phyloP scores from a whole-genome alignment of 1,139 yeast species.

The Sugiyamaella castrensis region DNA sequence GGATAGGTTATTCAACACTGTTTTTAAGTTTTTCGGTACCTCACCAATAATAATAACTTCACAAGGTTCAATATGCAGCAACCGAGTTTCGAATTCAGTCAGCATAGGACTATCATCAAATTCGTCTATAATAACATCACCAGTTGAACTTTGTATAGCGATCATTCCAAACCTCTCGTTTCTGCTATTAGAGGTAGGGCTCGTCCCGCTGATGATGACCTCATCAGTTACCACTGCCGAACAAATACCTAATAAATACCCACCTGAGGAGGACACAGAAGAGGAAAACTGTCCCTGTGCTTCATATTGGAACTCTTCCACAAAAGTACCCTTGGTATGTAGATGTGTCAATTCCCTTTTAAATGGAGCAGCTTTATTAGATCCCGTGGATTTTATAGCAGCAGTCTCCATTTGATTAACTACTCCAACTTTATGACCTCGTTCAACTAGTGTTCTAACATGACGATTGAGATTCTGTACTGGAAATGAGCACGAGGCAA shows the following conservation, averaged over 20 bases:
- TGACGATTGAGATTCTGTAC: constrained; percentile 70
- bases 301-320: constrained; percentile 47
- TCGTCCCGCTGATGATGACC: background rate
- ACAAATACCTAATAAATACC: constrained; percentile 30
- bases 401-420: constrained; percentile 85
- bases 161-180: constrained; percentile 44
- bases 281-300: constrained; percentile 19
- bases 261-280: constrained; percentile 19
- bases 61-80: constrained; percentile 69
- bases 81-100: constrained; percentile 66
- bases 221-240: background rate
- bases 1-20: constrained; percentile 27
- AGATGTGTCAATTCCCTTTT: constrained; percentile 66
- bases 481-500: constrained; percentile 86
- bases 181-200: background rate
- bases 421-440: constrained; percentile 66
- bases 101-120: constrained; percentile 57
- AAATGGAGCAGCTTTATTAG: constrained; percentile 53
- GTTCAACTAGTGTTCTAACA: constrained; percentile 46
- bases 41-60: constrained; percentile 57
- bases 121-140: constrained; percentile 68
- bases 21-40: constrained; percentile 37
- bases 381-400: constrained; percentile 57
- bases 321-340: constrained; percentile 81
- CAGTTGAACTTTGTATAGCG: constrained; percentile 74